These are phyloP conservation scores for Leccinum variicolor DNA, from an alignment of 768 basidiomycete species.

Conservation along the genomic window DNA sequence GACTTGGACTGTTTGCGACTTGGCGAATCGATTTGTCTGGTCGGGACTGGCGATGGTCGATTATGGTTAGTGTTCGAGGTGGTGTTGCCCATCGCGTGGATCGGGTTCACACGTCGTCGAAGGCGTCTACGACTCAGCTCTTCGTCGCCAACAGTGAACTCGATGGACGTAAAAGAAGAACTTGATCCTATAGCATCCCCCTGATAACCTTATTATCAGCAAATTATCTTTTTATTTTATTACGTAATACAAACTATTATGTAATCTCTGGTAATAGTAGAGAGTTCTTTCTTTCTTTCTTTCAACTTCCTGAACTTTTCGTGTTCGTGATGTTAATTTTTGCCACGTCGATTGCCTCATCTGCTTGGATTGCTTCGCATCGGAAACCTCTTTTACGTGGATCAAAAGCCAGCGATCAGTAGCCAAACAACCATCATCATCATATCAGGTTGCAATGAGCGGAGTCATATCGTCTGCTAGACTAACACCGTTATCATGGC, in stretches of 20 bases:
- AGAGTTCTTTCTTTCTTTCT: no score
- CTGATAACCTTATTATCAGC: constrained; percentile 21
- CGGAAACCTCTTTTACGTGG: neutral
- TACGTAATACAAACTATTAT: neutral
- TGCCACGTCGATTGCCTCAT: neutral
- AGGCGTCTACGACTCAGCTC: constrained; percentile 11
- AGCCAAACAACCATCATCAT: constrained; percentile 15
- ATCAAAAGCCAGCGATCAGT: neutral
- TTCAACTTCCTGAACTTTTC: neutral
- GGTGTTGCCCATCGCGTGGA: constrained; percentile 32
- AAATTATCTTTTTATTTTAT: constrained; percentile 8
- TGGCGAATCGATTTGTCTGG: constrained; percentile 25
- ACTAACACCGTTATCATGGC: constrained; percentile 17
- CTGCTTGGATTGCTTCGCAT: neutral
- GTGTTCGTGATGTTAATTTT: neutral
- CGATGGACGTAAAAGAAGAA: constrained; percentile 34
- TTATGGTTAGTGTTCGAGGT: constrained; percentile 30
- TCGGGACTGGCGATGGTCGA: constrained; percentile 23
- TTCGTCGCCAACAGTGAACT: constrained; percentile 21
- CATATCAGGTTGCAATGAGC: constrained; percentile 1
- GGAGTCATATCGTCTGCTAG: neutral
- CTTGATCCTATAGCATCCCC: constrained; percentile 14
- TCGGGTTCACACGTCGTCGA: constrained; percentile 18
- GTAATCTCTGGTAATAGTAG: neutral
- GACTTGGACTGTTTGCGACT: constrained; percentile 18